Conservation (phyloP, 352 stramenopile species). For the Globisporangium ultimum region DNA sequence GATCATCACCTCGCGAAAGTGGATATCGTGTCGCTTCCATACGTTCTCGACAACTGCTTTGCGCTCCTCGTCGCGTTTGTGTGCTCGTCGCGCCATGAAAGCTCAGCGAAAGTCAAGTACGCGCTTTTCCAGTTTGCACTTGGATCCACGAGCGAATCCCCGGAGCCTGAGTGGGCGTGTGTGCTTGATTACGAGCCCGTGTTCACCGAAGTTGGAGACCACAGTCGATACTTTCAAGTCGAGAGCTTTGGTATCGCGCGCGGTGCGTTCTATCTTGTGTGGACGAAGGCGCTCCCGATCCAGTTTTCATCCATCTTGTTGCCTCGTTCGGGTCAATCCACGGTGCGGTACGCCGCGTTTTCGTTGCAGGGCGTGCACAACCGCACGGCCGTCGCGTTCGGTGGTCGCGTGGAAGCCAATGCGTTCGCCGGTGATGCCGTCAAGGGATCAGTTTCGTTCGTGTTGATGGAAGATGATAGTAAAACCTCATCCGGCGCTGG, state of each 20-base stretch:
- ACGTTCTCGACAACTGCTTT: slow-evolving; percentile 54
- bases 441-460: slow-evolving; percentile 68
- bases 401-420: slow-evolving; percentile 45
- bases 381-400: slow-evolving; percentile 51
- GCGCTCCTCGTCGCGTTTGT: slow-evolving; percentile 66
- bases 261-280: slow-evolving; percentile 68
- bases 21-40: slow-evolving; percentile 62
- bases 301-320: slow-evolving; percentile 68
- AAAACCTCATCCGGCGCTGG: slow-evolving; percentile 21
- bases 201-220: slow-evolving; percentile 32
- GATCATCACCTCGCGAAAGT: slow-evolving; percentile 57
- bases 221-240: slow-evolving; percentile 50
- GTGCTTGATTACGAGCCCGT: slow-evolving; percentile 65
- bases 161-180: slow-evolving; percentile 55
- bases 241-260: slow-evolving; percentile 59
- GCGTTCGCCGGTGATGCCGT: slow-evolving; percentile 41
- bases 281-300: slow-evolving; percentile 47
- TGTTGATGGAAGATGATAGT: slow-evolving; percentile 45
- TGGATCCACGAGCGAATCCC: slow-evolving; percentile 15
- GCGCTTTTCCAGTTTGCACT: slow-evolving; percentile 68
- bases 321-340: slow-evolving; percentile 42
- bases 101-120: slow-evolving; percentile 54
- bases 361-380: slow-evolving; percentile 62
- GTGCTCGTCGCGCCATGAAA: slow-evolving; percentile 40
- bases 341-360: slow-evolving; percentile 52